phyloP scores from a whole-genome alignment of 257 asterid genomes.

The Eucommia ulmoides region DNA sequence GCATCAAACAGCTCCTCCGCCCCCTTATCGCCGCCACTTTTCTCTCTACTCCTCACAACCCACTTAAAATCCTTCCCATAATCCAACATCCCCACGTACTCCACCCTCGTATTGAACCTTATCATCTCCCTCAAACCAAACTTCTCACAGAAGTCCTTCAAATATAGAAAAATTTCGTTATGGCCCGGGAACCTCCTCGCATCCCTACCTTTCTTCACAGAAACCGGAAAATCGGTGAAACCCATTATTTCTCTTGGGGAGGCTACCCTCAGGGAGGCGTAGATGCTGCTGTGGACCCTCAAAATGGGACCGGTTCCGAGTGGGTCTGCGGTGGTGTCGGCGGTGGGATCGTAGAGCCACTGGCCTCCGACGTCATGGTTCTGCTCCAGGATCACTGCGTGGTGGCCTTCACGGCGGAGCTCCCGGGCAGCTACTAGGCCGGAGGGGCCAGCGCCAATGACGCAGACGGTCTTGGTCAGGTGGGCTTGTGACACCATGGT shows the following conservation, averaged over 20 bases:
- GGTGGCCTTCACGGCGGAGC: constrained; percentile 66
- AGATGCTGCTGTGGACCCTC: constrained; percentile 64
- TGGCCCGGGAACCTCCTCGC: constrained; percentile 81
- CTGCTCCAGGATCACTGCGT: constrained; percentile 70
- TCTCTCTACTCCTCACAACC: constrained; percentile 45
- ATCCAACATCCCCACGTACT: constrained; percentile 51
- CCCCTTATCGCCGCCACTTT: constrained; percentile 17
- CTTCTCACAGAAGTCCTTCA: constrained; percentile 54
- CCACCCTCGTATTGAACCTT: constrained; percentile 56
- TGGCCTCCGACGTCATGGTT: constrained; percentile 83
- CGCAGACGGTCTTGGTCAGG: no score
- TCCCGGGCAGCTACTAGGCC: constrained; percentile 86
- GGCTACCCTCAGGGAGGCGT: constrained; percentile 47
- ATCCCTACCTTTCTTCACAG: constrained; percentile 48
- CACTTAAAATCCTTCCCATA: constrained; percentile 39
- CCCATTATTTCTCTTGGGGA: constrained; percentile 83
- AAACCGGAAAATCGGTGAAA: constrained; percentile 67
- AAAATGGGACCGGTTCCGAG: constrained; percentile 20
- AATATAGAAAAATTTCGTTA: constrained; percentile 44
- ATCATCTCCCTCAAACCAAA: constrained; percentile 66
- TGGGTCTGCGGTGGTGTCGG: constrained; percentile 39
- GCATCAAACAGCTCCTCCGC: constrained; percentile 65
- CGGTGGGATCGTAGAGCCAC: constrained; percentile 60
- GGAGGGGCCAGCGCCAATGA: constrained; percentile 74
- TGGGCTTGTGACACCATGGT: no score